Conservation (phyloP, 2,329 filamentous ascomycete genomes). For the Pyrenochaeta sp. region DNA sequence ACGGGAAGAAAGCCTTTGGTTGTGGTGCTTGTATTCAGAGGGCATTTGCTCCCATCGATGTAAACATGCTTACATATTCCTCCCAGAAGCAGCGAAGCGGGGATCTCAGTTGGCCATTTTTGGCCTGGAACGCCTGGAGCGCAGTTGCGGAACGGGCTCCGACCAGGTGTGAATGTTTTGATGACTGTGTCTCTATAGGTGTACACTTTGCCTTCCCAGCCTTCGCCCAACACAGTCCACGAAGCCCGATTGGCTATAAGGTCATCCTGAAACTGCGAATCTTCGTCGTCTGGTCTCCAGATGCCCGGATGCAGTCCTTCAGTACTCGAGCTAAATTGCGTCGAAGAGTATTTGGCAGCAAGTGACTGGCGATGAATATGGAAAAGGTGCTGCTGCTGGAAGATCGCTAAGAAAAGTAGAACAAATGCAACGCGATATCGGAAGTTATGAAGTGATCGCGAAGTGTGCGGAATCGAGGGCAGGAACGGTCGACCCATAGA, state of each 20-base stretch:
- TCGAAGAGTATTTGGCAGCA: slow-evolving; percentile 30
- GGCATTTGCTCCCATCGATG: not conserved
- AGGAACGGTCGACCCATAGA: slow-evolving; percentile 16
- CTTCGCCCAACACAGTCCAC: slow-evolving; percentile 31
- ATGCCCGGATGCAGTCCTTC: slow-evolving; percentile 1
- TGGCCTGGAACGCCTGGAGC: slow-evolving; percentile 9
- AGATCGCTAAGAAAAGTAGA: slow-evolving; percentile 19
- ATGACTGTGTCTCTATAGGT: slow-evolving; percentile 31
- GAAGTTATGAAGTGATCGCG: slow-evolving; percentile 9
- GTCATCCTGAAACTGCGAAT: slow-evolving; percentile 18
- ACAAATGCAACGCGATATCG: slow-evolving; percentile 24
- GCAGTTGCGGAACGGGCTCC: slow-evolving; percentile 39
- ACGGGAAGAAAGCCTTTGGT: slow-evolving; percentile 26
- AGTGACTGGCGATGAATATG: slow-evolving; percentile 26
- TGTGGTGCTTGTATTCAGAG: not conserved
- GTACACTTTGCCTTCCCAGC: slow-evolving; percentile 36
- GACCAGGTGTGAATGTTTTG: slow-evolving; percentile 34
- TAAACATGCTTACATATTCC: not conserved
- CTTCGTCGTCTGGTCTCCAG: slow-evolving; percentile 12
- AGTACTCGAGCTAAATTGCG: slow-evolving; percentile 13
- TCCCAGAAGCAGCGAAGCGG: slow-evolving; percentile 32
- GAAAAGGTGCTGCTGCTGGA: slow-evolving; percentile 30
- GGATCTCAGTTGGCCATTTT: slow-evolving; percentile 39
- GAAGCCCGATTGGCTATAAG: slow-evolving; percentile 26
- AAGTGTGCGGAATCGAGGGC: slow-evolving; percentile 7